Base-by-base conservation (phyloP, 768 basidiomycete species). In the Strobilomyces confusus region DNA sequence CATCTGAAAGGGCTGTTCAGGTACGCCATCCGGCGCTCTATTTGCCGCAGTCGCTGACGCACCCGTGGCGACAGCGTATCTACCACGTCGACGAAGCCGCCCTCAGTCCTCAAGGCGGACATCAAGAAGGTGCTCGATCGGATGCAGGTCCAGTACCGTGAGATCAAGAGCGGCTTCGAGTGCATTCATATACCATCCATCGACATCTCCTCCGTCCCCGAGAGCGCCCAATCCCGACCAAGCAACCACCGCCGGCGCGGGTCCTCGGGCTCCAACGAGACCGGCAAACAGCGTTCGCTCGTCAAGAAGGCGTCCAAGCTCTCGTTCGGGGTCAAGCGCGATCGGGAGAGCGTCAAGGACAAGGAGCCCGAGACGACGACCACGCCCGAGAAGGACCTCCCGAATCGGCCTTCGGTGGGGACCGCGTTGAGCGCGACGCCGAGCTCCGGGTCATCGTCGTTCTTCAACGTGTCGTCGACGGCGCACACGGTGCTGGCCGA, bases 1-100 rank as follows among this genome's bases (percentile, higher is more conserved):
- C 95, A 92, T 72, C 73, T 98, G 64, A 99, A 98, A 72, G 97
- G 97, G 7, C 66, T 99, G 45, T 98, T 99, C 75, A 94, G 91
- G 86, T 91, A 56, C 72, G 49, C 49, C 23, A n/a, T 48, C 12
- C 25, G 15, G n/a, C 1, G 17, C 55, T 20, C 34, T 45, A 38
- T 43, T 38, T 44, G 49, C 49, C 46, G 45, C 32, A 55, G 41
- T 19, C 29, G 29, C 6, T 29, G 25, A 42, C 53, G 33, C 51
- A 44, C 43, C 47, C 36, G 44, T 9, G 33, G 44, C 11, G 58
- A 37, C 58, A 92, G 92, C 60, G 97, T 99, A 38, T 87, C 92
- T 6, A 99, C 97, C 7, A 99, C 97, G 2, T 89, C 93, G 25
- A 93, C 93, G 5, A 98, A 95, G 65, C 66, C 90, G 7, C 89